Conservation (phyloP, 129 eudicot species). For the Helichrysum umbraculigerum region DNA sequence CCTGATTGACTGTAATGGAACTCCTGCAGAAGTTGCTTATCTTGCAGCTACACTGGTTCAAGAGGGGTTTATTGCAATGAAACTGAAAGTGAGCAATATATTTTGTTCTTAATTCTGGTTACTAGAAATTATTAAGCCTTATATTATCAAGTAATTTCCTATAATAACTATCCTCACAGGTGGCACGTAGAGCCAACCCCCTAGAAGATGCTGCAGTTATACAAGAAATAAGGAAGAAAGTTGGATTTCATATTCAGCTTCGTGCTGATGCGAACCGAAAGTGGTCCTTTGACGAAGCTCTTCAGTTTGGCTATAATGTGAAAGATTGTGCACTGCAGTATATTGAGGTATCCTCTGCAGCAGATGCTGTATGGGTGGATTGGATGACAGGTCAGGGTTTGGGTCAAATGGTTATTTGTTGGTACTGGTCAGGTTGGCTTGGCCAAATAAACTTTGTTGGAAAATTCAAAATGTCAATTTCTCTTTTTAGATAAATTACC, state of each 20-base stretch:
- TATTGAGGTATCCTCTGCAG: conserved; percentile 62
- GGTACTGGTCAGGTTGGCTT: background rate
- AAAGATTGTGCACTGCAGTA: conserved; percentile 68
- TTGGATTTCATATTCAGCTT: conserved; percentile 61
- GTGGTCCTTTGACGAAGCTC: conserved; percentile 78
- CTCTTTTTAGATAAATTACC: background rate
- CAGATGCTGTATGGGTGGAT: background rate
- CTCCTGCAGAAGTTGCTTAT: conserved; percentile 74
- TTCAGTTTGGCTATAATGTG: conserved; percentile 58
- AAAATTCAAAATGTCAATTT: background rate
- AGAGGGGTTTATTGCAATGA: conserved; percentile 82
- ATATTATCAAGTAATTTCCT: background rate
- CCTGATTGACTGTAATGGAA: conserved; percentile 74
- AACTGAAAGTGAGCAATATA: conserved; percentile 62
- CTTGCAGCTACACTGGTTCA: conserved; percentile 63
- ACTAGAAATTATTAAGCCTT: background rate
- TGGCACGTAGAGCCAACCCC: conserved; percentile 79
- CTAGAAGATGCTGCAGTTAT: conserved; percentile 71
- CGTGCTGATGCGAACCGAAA: conserved; percentile 92
- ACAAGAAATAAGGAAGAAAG: conserved; percentile 72
- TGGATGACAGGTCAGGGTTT: background rate
- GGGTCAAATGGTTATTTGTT: background rate
- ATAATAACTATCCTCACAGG: conserved; percentile 45
- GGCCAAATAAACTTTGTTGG: background rate
- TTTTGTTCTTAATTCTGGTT: conserved; percentile 1